phyloP scores from a whole-genome alignment of 805 yeast species.

The Monosporozyma aerobia region DNA sequence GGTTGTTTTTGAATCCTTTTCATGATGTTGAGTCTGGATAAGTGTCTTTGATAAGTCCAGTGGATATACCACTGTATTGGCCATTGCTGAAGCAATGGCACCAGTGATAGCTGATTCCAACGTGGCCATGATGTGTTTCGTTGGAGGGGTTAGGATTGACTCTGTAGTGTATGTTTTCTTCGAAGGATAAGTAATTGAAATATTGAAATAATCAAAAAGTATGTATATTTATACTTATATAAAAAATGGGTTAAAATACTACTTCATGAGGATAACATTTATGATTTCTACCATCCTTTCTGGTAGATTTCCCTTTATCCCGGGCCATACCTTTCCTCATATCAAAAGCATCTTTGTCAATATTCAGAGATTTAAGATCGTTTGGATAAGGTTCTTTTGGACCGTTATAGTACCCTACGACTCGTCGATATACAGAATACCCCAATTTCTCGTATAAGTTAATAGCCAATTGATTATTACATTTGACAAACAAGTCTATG shows the following conservation, averaged over 20 bases:
- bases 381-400: constrained; percentile 36
- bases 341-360: constrained; percentile 79
- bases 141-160: not conserved
- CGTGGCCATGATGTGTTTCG: constrained; percentile 32
- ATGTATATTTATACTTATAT: not conserved
- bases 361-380: constrained; percentile 40
- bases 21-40: constrained; percentile 55
- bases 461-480: constrained; percentile 72
- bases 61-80: constrained; percentile 74
- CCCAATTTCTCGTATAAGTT: constrained; percentile 80
- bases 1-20: constrained; percentile 1
- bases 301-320: constrained; percentile 44
- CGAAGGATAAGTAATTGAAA: not conserved
- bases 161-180: no score
- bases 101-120: constrained; percentile 76
- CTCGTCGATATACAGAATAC: constrained; percentile 75
- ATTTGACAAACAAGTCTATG: constrained; percentile 85
- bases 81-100: constrained; percentile 70
- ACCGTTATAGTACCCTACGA: constrained; percentile 75
- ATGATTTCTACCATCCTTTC: constrained; percentile 51
- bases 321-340: constrained; percentile 62
- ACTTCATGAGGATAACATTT: constrained; percentile 62
- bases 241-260: constrained; percentile 35
- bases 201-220: no score
- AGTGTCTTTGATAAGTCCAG: constrained; percentile 69